These are phyloP conservation scores for Hansenula anomala DNA, from an alignment of 1,139 yeast genomes.

Conservation along the genomic window DNA sequence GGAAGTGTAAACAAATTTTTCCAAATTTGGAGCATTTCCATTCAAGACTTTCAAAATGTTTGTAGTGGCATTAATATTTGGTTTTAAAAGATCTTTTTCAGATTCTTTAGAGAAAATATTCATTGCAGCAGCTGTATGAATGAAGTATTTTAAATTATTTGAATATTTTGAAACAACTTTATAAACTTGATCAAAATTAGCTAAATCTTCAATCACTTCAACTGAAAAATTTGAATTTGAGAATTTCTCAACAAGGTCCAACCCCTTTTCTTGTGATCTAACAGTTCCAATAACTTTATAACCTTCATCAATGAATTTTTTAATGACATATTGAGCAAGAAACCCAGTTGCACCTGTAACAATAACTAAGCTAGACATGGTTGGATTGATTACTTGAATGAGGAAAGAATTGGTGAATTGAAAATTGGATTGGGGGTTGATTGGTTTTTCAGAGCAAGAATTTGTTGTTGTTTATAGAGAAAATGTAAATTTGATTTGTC, in stretches of 20 bases:
- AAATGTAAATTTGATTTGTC: too few relatives aligned
- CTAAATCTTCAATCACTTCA: background rate
- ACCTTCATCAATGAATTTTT: background rate
- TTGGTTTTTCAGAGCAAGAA: too few relatives aligned
- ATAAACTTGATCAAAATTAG: background rate
- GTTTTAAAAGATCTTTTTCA: background rate
- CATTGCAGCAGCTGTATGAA: background rate
- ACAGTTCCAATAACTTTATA: too few relatives aligned
- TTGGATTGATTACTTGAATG: too few relatives aligned
- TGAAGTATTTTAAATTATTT: background rate
- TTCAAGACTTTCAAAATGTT: background rate
- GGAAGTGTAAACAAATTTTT: background rate
- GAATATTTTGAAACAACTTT: background rate
- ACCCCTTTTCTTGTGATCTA: too few relatives aligned
- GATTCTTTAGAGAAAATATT: background rate
- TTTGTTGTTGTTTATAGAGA: too few relatives aligned
- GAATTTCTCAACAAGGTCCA: too few relatives aligned
- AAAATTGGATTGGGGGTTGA: too few relatives aligned
- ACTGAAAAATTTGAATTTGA: too few relatives aligned
- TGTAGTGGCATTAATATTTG: background rate
- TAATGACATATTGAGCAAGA: background rate
- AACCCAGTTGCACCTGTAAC: background rate
- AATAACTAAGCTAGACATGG: too few relatives aligned
- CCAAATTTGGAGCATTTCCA: background rate
- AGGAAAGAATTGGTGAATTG: too few relatives aligned